These are phyloP conservation scores for Candida takata DNA, from an alignment of 805 yeast species.

Conservation along the genomic window DNA sequence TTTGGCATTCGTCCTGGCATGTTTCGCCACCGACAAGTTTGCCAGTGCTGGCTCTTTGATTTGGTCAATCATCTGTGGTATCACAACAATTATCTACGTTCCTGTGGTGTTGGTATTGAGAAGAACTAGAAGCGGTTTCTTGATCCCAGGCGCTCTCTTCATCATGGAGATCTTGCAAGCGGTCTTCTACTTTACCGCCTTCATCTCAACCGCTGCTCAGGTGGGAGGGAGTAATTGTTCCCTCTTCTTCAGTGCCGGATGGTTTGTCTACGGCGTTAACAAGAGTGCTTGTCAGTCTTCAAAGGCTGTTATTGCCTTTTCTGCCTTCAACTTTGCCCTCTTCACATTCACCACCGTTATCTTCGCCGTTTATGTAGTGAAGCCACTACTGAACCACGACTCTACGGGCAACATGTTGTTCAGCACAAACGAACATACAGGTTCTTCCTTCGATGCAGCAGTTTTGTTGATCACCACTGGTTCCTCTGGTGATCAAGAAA, in stretches of 20 bases:
- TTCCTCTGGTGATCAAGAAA: slow-evolving; percentile 3
- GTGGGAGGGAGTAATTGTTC: slow-evolving; percentile 11
- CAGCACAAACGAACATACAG: background rate
- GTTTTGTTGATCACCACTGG: background rate
- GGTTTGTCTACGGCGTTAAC: background rate
- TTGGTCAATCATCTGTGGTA: slow-evolving; percentile 11
- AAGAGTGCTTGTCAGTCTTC: slow-evolving; percentile 9
- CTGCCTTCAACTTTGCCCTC: slow-evolving; percentile 12
- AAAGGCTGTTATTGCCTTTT: slow-evolving; percentile 19
- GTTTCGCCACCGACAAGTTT: slow-evolving; percentile 7
- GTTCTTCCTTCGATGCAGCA: background rate
- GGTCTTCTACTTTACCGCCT: slow-evolving; percentile 14
- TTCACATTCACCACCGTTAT: slow-evolving; percentile 9
- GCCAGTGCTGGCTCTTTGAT: slow-evolving; percentile 6
- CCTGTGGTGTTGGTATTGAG: slow-evolving; percentile 3
- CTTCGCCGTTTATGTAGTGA: slow-evolving; percentile 7
- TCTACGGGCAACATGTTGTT: background rate
- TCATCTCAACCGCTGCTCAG: slow-evolving; percentile 15
- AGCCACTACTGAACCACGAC: slow-evolving; percentile 1
- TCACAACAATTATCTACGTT: slow-evolving; percentile 8
- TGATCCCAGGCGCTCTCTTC: slow-evolving; percentile 12
- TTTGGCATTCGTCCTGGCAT: slow-evolving; percentile 11
- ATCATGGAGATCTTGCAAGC: slow-evolving; percentile 11
- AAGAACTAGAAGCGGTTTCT: slow-evolving; percentile 1
- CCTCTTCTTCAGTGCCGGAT: background rate